These are phyloP conservation scores for Cubamyces sp. DNA, from an alignment of 768 basidiomycete species.

Conservation along the genomic window DNA sequence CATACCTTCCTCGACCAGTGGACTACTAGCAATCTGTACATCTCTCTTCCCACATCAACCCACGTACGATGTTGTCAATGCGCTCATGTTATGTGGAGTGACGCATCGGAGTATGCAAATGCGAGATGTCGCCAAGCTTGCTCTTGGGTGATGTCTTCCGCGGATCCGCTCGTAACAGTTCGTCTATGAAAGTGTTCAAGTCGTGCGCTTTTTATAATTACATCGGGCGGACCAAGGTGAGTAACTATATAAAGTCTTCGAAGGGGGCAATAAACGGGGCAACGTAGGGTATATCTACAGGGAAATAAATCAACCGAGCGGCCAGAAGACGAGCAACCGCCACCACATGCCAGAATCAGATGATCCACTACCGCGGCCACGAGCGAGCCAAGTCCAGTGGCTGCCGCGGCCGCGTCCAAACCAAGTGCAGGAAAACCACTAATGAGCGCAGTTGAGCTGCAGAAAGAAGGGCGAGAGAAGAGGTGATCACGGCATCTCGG, in stretches of 20 bases:
- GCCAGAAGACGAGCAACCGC: not conserved
- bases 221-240: constrained; percentile 1
- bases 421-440: constrained; percentile 1
- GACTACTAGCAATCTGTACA: too few species aligned
- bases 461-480: not conserved
- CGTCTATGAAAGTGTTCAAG: not conserved
- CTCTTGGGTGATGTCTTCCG: too few species aligned
- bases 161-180: not conserved
- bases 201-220: constrained; percentile 4
- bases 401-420: too few species aligned
- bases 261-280: constrained; percentile 6
- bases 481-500: constrained; percentile 28
- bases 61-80: too few species aligned
- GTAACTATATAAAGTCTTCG: not conserved
- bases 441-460: constrained; percentile 2
- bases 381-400: too few species aligned
- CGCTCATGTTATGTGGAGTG: too few species aligned
- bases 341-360: not conserved
- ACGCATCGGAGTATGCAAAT: too few species aligned
- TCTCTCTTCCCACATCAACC: too few species aligned
- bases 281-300: constrained; percentile 26
- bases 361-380: not conserved
- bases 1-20: too few species aligned
- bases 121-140: too few species aligned
- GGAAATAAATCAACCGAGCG: constrained; percentile 6